Conservation (phyloP, 2,329 filamentous ascomycete species). For the Byssochlamys sp. region DNA sequence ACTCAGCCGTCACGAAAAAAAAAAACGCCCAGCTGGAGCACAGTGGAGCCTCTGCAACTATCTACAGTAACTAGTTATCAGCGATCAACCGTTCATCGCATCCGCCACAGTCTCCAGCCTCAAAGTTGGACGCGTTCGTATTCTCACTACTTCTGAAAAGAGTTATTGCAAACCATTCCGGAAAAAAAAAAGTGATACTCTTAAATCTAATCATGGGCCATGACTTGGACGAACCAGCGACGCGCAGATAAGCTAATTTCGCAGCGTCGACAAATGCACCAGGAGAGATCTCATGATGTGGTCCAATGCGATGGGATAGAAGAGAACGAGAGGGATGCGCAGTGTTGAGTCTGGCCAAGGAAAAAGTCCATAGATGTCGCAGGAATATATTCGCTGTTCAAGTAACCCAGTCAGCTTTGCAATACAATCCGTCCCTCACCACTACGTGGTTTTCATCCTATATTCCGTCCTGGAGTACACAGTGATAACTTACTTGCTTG, state of each 20-base stretch:
- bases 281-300: background rate
- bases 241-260: background rate
- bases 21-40: background rate
- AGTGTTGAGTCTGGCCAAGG: background rate
- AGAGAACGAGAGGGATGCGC: background rate
- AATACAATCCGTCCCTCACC: background rate
- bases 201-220: too few relatives aligned
- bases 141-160: too few relatives aligned
- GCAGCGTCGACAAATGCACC: background rate
- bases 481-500: too few relatives aligned
- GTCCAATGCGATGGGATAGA: background rate
- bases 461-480: too few relatives aligned
- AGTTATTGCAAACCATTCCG: too few relatives aligned
- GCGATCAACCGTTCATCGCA: too few relatives aligned
- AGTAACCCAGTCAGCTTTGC: background rate
- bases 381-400: background rate
- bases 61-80: too few relatives aligned
- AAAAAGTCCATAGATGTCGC: background rate
- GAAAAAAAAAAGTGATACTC: too few relatives aligned
- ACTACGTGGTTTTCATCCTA: background rate
- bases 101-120: too few relatives aligned
- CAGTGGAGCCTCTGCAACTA: background rate
- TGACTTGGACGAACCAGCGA: background rate
- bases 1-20: background rate
- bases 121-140: too few relatives aligned